phyloP scores from a whole-genome alignment of 1,139 yeast genomes.

The Blastobotrys malaysiensis region DNA sequence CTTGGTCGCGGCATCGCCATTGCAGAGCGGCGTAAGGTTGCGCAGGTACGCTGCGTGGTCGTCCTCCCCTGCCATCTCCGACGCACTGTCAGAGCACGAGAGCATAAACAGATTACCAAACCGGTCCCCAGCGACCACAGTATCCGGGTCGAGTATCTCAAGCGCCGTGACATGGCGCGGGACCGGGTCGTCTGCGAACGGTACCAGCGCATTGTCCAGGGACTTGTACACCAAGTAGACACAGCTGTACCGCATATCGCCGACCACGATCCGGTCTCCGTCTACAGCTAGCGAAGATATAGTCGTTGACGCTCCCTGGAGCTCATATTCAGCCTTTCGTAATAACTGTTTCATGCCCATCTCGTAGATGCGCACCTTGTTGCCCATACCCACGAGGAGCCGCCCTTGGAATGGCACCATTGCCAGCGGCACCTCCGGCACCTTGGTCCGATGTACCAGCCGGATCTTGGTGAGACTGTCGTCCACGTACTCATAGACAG shows the following conservation, averaged over 20 bases:
- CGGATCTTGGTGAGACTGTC: slow-evolving; percentile 39
- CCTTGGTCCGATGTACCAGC: slow-evolving; percentile 57
- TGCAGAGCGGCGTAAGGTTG: slow-evolving; percentile 10
- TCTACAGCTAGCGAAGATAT: slow-evolving; percentile 50
- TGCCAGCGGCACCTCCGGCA: slow-evolving; percentile 47
- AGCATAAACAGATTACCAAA: slow-evolving; percentile 75
- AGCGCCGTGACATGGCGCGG: slow-evolving; percentile 63
- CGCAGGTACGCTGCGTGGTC: slow-evolving; percentile 29
- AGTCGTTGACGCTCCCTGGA: slow-evolving; percentile 32
- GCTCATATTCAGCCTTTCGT: slow-evolving; percentile 48
- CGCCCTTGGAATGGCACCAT: slow-evolving; percentile 55
- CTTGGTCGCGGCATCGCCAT: slow-evolving; percentile 35
- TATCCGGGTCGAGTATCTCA: slow-evolving; percentile 60
- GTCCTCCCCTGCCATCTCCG: slow-evolving; percentile 47
- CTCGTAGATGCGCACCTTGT: slow-evolving; percentile 56
- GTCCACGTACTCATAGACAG: slow-evolving; percentile 41
- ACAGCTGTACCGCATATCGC: slow-evolving; percentile 64
- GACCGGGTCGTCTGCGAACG: slow-evolving; percentile 65
- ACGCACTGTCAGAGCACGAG: slow-evolving; percentile 47
- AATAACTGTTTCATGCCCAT: slow-evolving; percentile 76
- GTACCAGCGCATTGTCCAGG: slow-evolving; percentile 47
- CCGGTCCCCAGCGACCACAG: slow-evolving; percentile 82
- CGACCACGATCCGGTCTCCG: slow-evolving; percentile 59
- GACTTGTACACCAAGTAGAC: slow-evolving; percentile 51
- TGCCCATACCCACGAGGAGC: slow-evolving; percentile 55